Evolutionary conservation across 2,329 filamentous ascomycete genomes (phyloP).

Genomic region (Hyphodiscus sp.): DNA sequence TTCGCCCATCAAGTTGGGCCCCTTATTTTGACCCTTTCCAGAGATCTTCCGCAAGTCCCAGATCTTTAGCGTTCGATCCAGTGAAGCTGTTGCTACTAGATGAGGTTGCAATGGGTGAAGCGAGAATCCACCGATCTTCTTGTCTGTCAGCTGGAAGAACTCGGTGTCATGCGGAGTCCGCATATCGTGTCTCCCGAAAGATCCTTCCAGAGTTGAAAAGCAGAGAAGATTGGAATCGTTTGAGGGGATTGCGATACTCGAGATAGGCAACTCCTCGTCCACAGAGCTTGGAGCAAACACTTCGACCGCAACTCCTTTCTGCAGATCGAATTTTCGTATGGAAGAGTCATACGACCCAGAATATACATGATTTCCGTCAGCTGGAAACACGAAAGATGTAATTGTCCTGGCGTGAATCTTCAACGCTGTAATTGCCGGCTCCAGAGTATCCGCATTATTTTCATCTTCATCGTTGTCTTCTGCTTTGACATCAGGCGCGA

Average conservation of each 20-base stretch:
- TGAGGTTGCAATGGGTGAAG: constrained; percentile 75
- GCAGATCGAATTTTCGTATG: constrained; percentile 78
- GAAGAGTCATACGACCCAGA: constrained; percentile 91
- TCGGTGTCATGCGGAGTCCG: constrained; percentile 55
- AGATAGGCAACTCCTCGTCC: constrained; percentile 70
- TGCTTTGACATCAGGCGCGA: constrained; percentile 43
- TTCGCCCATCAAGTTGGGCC: constrained; percentile 69
- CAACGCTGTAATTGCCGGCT: constrained; percentile 80
- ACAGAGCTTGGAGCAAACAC: constrained; percentile 69
- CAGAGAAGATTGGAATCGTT: constrained; percentile 68
- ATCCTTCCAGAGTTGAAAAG: constrained; percentile 81
- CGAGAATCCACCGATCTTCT: constrained; percentile 94
- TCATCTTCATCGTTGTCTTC: constrained; percentile 61
- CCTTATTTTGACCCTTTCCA: constrained; percentile 51
- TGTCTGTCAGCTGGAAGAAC: constrained; percentile 72
- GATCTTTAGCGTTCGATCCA: constrained; percentile 83
- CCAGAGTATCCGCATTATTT: constrained; percentile 55
- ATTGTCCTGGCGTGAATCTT: constrained; percentile 90
- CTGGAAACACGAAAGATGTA: constrained; percentile 70
- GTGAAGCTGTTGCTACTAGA: constrained; percentile 78
- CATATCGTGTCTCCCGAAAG: constrained; percentile 74
- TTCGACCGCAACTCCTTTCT: constrained; percentile 72
- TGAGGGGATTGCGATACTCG: constrained; percentile 71
- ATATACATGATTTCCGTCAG: constrained; percentile 69
- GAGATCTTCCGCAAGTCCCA: constrained; percentile 85